A percentile compares a stretch with the other conserved stretches of the same genome.
Conservation (phyloP, 1,284 basidiomycete genomes). For the Rhodotorula sp. region DNA sequence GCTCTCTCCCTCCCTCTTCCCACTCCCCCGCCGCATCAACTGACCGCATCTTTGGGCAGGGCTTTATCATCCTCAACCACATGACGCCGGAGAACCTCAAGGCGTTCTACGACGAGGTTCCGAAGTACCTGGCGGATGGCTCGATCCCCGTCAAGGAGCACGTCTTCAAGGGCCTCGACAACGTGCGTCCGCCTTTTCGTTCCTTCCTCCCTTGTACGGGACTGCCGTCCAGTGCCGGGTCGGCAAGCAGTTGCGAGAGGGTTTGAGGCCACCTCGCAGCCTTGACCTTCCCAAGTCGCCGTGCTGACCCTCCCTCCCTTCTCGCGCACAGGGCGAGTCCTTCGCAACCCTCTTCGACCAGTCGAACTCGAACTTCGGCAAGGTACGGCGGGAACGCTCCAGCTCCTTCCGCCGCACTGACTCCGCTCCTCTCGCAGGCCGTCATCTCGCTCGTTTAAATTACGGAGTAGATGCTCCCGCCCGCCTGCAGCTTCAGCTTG, state of each 20-base stretch:
- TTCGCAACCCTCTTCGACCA: conserved; percentile 12
- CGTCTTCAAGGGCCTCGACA: conserved; percentile 41
- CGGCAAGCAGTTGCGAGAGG: too few relatives aligned
- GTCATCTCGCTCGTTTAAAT: conserved; percentile 36
- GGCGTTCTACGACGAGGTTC: conserved; percentile 53
- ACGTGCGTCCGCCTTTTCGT: conserved; percentile 23
- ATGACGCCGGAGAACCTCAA: conserved; percentile 11
- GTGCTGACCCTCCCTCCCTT: not conserved
- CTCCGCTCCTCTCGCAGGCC: conserved; percentile 11
- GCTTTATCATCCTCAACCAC: conserved; percentile 30
- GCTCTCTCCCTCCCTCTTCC: conserved; percentile 56
- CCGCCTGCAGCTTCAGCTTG: too few relatives aligned
- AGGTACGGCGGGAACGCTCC: not conserved
- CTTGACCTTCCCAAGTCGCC: not conserved
- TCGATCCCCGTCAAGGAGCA: conserved; percentile 57
- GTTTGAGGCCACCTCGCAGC: too few relatives aligned
- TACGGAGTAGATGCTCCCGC: conserved; percentile 9
- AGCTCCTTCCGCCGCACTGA: not conserved
- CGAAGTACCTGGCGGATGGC: conserved; percentile 61
- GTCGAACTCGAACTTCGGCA: conserved; percentile 16
- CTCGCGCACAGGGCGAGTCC: conserved; percentile 2
- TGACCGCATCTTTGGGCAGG: not conserved
- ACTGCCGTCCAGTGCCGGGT: too few relatives aligned
- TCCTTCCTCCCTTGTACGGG: too few relatives aligned
- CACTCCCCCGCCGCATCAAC: not conserved